These are phyloP conservation scores for Volvox carteri DNA, from an alignment of 163 green algal genomes.

Conservation along the genomic window DNA sequence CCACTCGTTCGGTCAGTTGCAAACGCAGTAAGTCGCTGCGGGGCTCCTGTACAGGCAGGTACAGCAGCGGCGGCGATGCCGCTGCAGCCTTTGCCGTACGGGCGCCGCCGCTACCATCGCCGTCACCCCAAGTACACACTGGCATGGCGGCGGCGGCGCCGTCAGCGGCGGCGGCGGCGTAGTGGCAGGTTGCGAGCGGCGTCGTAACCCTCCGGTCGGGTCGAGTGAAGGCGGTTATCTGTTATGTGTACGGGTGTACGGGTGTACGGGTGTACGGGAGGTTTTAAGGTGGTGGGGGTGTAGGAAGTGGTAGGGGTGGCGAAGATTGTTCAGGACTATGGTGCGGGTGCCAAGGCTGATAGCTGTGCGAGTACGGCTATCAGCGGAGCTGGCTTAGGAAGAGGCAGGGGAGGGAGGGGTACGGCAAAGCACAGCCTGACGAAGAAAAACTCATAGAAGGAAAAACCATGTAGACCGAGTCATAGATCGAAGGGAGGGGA, in stretches of 20 bases:
- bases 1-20: background rate
- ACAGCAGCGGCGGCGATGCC: background rate
- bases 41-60: conserved; percentile 25
- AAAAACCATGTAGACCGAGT: too few species aligned
- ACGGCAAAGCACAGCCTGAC: too few species aligned
- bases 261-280: background rate
- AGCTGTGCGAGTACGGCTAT: too few species aligned
- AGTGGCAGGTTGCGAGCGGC: conserved; percentile 8
- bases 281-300: background rate
- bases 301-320: background rate
- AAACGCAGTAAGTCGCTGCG: conserved; percentile 31
- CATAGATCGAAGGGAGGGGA: too few species aligned
- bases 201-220: background rate
- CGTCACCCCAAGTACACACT: background rate
- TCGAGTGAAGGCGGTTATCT: conserved; percentile 23
- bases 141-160: background rate
- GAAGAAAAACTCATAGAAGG: too few species aligned
- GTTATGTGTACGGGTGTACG: background rate
- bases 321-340: too few species aligned
- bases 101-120: background rate
- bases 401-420: too few species aligned
- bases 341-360: too few species aligned
- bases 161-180: background rate
- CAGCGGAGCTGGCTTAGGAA: too few species aligned
- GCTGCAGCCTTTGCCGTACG: background rate